Evolutionary conservation across 73 alveolate genomes (phyloP), one percentile per base, ranked within the genome.

Genomic region (Paramecium tetraurelia): DNA sequence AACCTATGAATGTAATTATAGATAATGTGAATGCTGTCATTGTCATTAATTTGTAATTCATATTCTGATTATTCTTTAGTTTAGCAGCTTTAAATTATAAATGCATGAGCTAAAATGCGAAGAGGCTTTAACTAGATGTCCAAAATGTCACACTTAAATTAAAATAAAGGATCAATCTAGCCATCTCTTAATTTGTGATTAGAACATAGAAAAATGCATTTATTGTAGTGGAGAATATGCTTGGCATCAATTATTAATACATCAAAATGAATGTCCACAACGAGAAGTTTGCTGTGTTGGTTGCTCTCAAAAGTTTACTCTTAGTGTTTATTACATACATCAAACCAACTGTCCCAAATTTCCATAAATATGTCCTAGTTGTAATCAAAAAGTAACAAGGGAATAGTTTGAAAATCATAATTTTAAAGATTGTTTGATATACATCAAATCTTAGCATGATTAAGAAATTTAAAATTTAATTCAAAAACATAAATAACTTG

Each of bases 11-110:
- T 80, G 90, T 43, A 44, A 41, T 14, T 80, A 14, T 21, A 5
- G 90, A 80, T 31, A 41, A 44, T 44, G 70, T 44, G 90, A 80
- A 14, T 80, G 90, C 46, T 22, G 18, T 24, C 75, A 80, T 80
- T 80, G 90, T 35, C 29, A 21, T 24, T 14, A 80, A 36, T 35
- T 38, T 29, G 87, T 75, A 75, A 53, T 16, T 5, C 18, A 18
- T 14, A 75, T 14, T 16, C 8, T 75, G 8, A 75, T 7, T 11
- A 35, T 36, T 38, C 35, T 75, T 31, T 43, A 80, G 90, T 44
- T 80, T 46, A n/a, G 75, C 14, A 22, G 21, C 18, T 31, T 80
- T 24, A 27, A 80, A 31, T 80, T 44, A 44, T 12, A 80, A 44
- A 41, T 22, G 14, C 90, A 80, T 80, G 75, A 44, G 29, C 57